Percentiles rank a stretch among this genome's conserved stretches.
Conservation (phyloP, 352 stramenopile genomes). For the Globisporangium paroecandrum region DNA sequence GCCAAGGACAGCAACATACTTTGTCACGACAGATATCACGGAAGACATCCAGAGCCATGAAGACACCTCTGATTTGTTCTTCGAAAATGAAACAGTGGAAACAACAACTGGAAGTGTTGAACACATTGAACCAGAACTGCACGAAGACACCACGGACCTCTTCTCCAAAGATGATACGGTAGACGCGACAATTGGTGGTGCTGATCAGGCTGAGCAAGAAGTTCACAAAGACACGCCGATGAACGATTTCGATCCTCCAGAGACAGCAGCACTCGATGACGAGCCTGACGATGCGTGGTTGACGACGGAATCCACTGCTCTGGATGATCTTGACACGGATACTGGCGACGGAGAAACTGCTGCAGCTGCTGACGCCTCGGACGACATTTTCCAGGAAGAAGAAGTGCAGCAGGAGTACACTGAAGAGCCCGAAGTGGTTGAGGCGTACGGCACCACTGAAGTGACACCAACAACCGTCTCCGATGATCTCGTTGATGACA, state of each 20-base stretch:
- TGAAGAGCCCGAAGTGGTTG: neutral
- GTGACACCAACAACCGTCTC: neutral
- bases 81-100: neutral
- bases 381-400: neutral
- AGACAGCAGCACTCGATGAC: slow-evolving; percentile 1
- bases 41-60: slow-evolving; percentile 41
- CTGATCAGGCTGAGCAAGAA: neutral
- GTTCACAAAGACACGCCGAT: neutral
- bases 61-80: neutral
- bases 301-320: neutral
- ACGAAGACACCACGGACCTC: neutral
- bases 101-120: neutral
- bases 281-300: slow-evolving; percentile 13
- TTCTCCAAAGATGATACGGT: neutral
- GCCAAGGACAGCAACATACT: slow-evolving; percentile 2
- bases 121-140: neutral
- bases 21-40: slow-evolving; percentile 39
- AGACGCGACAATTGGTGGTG: neutral
- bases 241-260: neutral
- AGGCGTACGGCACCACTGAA: neutral
- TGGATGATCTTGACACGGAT: neutral
- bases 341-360: neutral
- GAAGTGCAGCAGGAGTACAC: neutral
- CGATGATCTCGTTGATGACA: neutral
- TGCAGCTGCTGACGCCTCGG: neutral